Base-by-base conservation (phyloP, 1,284 basidiomycete genomes). In the Phylloporus sp. region DNA sequence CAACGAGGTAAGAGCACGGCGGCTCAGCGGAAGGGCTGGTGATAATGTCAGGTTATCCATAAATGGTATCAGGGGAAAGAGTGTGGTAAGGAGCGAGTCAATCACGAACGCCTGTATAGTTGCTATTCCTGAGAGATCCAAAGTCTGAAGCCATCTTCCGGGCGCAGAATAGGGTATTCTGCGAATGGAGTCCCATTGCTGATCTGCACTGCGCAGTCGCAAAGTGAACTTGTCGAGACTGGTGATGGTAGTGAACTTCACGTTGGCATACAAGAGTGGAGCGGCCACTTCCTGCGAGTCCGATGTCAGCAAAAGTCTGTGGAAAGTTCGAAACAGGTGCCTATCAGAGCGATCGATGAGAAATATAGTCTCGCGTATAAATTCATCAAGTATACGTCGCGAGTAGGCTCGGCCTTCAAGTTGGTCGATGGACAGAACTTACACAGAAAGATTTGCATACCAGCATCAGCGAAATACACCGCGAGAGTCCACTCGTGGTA, bases 111-210 rank as follows among this genome's bases (percentile, higher is more conserved):
- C 77, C 57, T 87, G 83, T n/a, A 71, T 71, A 65, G 80, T 80
- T 24, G 74, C 68, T 49, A 94, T 70, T 32, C 79, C 77, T 10
- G 90, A 88, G 22, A 96, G 77, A 73, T 95, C 89, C 29, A 96
- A 80, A 8, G 76, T 76, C 59, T 88, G 89, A 6, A 95, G 86
- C 90, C 92, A 95, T 71, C 94, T 85, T 31, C 93, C 94, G 2
- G 94, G 94, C 0, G 89, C 83, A 2, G 92, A 94, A 72, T 90
- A 91, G 0, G 91, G 91, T 70, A 93, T 93, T 50, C 93, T 84
- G 58, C 92, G 86, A 64, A 95, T 88, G 61, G 92, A 92, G 69
- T 94, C 92, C 94, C 94, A 95, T 71, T 84, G 86, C 69, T 87
- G 82, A 67, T 96, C 94, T 24, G 89, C 88, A 26, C 72, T 68